Conservation (phyloP, 2,329 filamentous ascomycete species). For the Dothistroma septosporum region DNA sequence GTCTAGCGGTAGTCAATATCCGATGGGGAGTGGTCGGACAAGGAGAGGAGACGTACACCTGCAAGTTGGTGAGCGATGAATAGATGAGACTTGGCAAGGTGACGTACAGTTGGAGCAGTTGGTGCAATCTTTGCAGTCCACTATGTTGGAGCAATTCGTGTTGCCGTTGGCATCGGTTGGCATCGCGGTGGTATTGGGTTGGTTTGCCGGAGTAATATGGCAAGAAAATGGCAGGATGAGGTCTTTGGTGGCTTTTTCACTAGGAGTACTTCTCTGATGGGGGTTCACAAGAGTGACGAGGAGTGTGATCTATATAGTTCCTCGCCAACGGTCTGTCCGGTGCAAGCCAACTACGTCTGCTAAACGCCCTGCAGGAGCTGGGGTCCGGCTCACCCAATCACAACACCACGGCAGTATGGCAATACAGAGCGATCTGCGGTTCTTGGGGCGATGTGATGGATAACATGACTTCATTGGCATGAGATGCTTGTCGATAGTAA, state of each 20-base stretch:
- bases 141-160: constrained; percentile 15
- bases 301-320: too few species aligned
- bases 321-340: too few species aligned
- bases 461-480: not conserved
- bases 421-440: not conserved
- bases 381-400: not conserved
- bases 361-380: not conserved
- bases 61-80: constrained; percentile 2
- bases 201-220: not conserved
- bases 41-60: not conserved
- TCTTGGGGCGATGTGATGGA: not conserved
- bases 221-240: not conserved
- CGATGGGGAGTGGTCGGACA: not conserved
- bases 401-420: not conserved
- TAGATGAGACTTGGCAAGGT: not conserved
- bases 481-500: not conserved
- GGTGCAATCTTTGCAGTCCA: constrained; percentile 14
- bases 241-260: too few species aligned
- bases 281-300: too few species aligned
- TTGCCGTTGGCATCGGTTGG: constrained; percentile 10
- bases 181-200: not conserved
- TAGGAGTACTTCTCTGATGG: too few species aligned
- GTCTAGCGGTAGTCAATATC: not conserved
- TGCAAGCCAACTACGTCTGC: too few species aligned
- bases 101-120: constrained; percentile 16